Base-by-base conservation (phyloP, 306 rosid species). In the Alnus rubra region DNA sequence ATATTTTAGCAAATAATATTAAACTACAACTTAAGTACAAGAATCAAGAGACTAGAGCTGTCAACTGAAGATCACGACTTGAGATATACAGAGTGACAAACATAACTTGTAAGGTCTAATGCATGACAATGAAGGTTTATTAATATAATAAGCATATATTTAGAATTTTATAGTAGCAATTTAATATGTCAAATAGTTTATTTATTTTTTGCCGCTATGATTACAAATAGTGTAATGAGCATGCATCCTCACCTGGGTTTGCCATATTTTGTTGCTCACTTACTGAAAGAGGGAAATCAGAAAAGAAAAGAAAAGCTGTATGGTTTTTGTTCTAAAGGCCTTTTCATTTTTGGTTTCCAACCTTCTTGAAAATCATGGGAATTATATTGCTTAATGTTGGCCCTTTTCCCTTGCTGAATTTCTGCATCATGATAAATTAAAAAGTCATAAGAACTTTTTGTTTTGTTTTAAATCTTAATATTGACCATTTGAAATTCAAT, bases 311-410 rank as follows among this genome's bases (percentile, higher is more conserved):
- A 7, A 7, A 1, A 9, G 35, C 3, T 58, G 33, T 23, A 9
- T 58, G 37, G 14, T 58, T 35, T 33, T 30, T 42, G 45, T 42
- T 13, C 11, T 12, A 30, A 62, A 58, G 37, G 74, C 9, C 28
- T 71, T 76, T 71, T 71, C 47, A 52, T 19, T 71, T 70, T 54
- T 65, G n/a, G 67, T 14, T 54, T 71, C 49, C 60, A 73, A 80
- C 35, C 56, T 5, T 5, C 74, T 64, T 75, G 69, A 77, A 37
- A 2, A 12, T 55, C 28, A 19, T 71, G 60, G 2, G 15, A 58
- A 58, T 58, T 58, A 1, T 19, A 23, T 58, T 58, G 31, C 31
- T 58, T 19, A 19, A 23, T 23, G 2, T 58, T 58, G 35, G 12
- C 23, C 3, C 2, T 15, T 35, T 42, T 42, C 14, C 73, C 51